phyloP scores from a whole-genome alignment of 352 stramenopile species.

The Phytophthora lateralis region DNA sequence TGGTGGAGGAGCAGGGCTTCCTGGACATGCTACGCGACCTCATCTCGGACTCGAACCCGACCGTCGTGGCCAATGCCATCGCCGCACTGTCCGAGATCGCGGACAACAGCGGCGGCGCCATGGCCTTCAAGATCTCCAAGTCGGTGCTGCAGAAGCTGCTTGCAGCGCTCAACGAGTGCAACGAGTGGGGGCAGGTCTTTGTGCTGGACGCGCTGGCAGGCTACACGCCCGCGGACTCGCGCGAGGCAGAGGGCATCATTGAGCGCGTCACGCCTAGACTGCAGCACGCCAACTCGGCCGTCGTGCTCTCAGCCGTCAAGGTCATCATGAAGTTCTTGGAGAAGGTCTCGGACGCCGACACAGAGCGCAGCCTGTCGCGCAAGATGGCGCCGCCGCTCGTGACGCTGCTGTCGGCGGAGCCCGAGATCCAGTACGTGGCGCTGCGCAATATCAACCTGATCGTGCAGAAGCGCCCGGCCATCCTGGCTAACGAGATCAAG shows the following conservation, averaged over 20 bases:
- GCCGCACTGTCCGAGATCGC: conserved; percentile 97
- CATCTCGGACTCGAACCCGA: conserved; percentile 98
- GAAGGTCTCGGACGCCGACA: conserved; percentile 95
- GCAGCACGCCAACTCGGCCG: conserved; percentile 98
- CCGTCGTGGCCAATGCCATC: conserved; percentile 99
- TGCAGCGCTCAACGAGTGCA: conserved; percentile 98
- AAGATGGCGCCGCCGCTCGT: conserved; percentile 99
- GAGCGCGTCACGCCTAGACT: conserved; percentile 97
- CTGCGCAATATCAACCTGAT: conserved; percentile 99
- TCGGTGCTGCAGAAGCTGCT: conserved; percentile 98
- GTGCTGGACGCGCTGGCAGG: conserved; percentile 96
- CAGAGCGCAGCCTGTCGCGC: conserved; percentile 85
- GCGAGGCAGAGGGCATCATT: conserved; percentile 98
- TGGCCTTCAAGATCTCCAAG: conserved; percentile 94
- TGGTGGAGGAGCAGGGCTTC: conserved; percentile 97
- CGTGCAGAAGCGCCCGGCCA: conserved; percentile 97
- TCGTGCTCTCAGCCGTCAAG: conserved; percentile 99
- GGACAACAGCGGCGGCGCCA: conserved; percentile 90
- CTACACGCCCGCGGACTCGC: conserved; percentile 95
- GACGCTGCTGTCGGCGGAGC: conserved; percentile 97
- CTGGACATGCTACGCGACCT: conserved; percentile 97
- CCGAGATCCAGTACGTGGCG: conserved; percentile 99
- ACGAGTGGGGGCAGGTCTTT: conserved; percentile 99
- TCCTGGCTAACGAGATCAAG: conserved; percentile 96
- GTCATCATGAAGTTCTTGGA: conserved; percentile 96